Evolutionary conservation across 192 early-diverging fungal species (phyloP), one percentile per base, ranked within the genome.

Genomic region (Podila epicladia): DNA sequence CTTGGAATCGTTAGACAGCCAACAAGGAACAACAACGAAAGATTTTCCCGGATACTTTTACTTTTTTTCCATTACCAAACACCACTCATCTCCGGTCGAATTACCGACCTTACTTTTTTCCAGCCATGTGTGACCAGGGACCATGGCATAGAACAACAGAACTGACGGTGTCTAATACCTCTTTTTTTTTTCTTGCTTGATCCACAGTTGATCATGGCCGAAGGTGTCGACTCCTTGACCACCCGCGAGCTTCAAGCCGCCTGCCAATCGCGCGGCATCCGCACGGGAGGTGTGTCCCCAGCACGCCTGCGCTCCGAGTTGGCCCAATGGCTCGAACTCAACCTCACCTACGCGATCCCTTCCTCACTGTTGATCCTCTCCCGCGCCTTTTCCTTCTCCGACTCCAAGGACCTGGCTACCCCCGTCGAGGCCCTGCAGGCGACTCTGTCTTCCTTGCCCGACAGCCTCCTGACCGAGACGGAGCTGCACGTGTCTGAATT

Each of bases 281-380:
- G 93, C 24, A 92, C 89, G 5, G 86, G 95, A 28, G 97, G 97
- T 17, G 95, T 94, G 13, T 96, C 94, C 5, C 96, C 97, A 0
- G 95, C 91, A 19, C 91, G 97, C 38, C 87, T 99, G 82, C 89
- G 96, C 57, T 89, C 89, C 62, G 97, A 98, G 77, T 84, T 99
- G 62, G 72, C 83, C 50, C 97, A 99, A 76, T 99, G 97, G 97
- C 84, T 99, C 51, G 97, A 98, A 61, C 90, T 99, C 76, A 95
- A 98, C 78, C 72, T 99, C 61, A 91, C 92, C 38, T 94, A 97
- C 82, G 93, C 96, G 67, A 91, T 99, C 50, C 97, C 97, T 45
- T 94, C 94, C 20, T 93, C 93, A 15, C 87, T 99, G 9, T 86
- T 99, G 77, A 92, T 99, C 66, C 85, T 99, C 50, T 95, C 94